A percentile compares a stretch with the other conserved stretches of the same genome.
These are phyloP conservation scores for Trichosporon asahii DNA, from an alignment of 1,284 basidiomycete species.

Conservation along the genomic window DNA sequence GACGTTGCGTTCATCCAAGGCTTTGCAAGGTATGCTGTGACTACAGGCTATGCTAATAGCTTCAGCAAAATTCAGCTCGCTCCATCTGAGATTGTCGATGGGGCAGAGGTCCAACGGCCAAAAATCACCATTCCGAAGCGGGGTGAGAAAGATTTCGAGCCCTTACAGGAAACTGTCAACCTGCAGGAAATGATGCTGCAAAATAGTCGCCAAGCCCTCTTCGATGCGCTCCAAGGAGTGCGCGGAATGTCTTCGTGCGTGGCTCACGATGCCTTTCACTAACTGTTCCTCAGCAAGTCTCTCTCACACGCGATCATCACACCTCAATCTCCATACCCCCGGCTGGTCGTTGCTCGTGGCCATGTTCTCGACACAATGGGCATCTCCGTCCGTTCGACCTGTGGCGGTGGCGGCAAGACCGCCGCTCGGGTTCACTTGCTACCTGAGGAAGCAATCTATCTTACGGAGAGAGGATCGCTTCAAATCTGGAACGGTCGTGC, in stretches of 20 bases:
- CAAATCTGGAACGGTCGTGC: conserved; percentile 66
- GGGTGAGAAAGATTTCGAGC: conserved; percentile 95
- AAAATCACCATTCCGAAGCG: conserved; percentile 72
- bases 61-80: conserved; percentile 45
- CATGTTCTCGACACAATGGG: conserved; percentile 75
- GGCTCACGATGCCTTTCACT: not conserved
- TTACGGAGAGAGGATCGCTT: conserved; percentile 81
- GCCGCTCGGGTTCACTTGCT: conserved; percentile 63
- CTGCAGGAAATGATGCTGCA: conserved; percentile 70
- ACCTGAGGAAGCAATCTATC: conserved; percentile 90
- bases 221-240: conserved; percentile 68
- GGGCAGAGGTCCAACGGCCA: conserved; percentile 18
- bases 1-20: conserved; percentile 37
- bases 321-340: conserved; percentile 49
- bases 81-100: conserved; percentile 28
- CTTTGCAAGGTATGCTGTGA: conserved; percentile 34
- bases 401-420: conserved; percentile 58
- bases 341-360: conserved; percentile 68
- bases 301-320: conserved; percentile 50
- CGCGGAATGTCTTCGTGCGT: conserved; percentile 70
- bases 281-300: conserved; percentile 38
- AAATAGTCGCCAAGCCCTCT: conserved; percentile 75
- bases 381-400: conserved; percentile 59
- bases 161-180: conserved; percentile 61
- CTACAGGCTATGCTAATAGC: not conserved